Evolutionary conservation across 345 rosid species (phyloP).

Genomic region (Clausena lansium): DNA sequence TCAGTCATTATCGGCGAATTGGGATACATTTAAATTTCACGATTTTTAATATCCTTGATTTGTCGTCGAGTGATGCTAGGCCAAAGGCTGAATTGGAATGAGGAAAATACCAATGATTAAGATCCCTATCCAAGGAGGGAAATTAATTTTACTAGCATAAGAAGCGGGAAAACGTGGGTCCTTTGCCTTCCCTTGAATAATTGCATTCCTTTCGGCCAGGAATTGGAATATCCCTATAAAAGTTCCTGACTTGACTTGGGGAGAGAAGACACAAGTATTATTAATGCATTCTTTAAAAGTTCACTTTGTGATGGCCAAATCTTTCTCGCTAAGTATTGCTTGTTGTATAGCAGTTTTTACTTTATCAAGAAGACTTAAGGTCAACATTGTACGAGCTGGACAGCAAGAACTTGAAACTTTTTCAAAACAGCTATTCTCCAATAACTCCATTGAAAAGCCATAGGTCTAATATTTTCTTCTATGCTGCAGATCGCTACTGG

Average conservation of each 20-base stretch:
- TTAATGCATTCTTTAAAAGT: neutral
- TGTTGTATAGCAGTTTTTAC: neutral
- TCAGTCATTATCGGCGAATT: too few relatives aligned
- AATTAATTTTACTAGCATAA: neutral
- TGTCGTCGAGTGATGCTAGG: neutral
- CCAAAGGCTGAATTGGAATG: neutral
- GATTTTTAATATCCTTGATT: too few relatives aligned
- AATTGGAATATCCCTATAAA: neutral
- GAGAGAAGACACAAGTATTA: neutral
- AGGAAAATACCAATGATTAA: neutral
- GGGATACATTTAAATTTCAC: too few relatives aligned
- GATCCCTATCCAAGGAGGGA: neutral
- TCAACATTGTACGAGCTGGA: conserved; percentile 1
- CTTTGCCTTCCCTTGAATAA: neutral
- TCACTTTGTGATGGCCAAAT: conserved; percentile 4
- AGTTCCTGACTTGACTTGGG: conserved; percentile 6
- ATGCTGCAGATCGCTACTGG: neutral
- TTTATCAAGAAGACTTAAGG: neutral
- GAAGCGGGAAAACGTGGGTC: neutral
- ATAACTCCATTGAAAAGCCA: neutral
- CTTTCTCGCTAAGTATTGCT: neutral
- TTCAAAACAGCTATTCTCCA: neutral
- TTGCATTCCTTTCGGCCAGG: conserved; percentile 26
- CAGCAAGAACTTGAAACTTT: neutral
- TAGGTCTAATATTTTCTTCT: neutral